These are phyloP conservation scores for Ambrosiella cleistominuta DNA, from an alignment of 2,329 filamentous ascomycete species.

Conservation along the genomic window DNA sequence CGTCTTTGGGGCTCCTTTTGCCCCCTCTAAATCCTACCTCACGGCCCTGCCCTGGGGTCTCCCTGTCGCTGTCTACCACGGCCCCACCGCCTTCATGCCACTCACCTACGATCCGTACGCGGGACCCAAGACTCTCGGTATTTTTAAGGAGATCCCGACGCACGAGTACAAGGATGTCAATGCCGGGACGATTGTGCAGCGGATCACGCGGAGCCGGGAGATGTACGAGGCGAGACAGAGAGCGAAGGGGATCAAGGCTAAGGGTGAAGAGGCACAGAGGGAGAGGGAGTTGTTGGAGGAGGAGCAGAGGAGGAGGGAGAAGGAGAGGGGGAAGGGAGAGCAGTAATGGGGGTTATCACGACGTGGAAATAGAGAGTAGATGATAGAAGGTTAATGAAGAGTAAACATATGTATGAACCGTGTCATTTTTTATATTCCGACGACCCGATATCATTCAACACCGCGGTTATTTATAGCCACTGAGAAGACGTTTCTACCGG, in stretches of 20 bases:
- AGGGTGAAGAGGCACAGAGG: conserved; percentile 50
- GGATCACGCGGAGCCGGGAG: conserved; percentile 73
- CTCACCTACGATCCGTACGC: conserved; percentile 64
- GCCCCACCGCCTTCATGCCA: conserved; percentile 83
- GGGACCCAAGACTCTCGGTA: conserved; percentile 62
- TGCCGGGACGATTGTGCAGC: conserved; percentile 74
- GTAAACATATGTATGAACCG: neutral
- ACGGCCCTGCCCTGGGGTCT: conserved; percentile 53
- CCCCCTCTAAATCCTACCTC: conserved; percentile 65
- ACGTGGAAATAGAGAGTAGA: neutral
- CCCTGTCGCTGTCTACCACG: conserved; percentile 78
- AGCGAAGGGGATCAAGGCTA: conserved; percentile 73
- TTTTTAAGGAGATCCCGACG: conserved; percentile 60
- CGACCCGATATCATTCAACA: neutral
- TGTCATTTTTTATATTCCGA: neutral
- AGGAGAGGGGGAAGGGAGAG: conserved; percentile 17
- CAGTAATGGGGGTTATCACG: neutral
- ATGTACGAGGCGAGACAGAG: conserved; percentile 85
- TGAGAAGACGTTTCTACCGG: too few relatives aligned
- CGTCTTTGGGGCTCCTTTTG: conserved; percentile 79
- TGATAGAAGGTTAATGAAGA: neutral
- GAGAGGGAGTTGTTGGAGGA: conserved; percentile 45
- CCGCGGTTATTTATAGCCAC: too few relatives aligned
- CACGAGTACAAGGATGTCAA: conserved; percentile 81
- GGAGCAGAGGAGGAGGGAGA: conserved; percentile 34